Evolutionary conservation across 2,329 filamentous ascomycete genomes (phyloP), one percentile per base, ranked within the genome.

Genomic region (Parafenestella ontariensis): DNA sequence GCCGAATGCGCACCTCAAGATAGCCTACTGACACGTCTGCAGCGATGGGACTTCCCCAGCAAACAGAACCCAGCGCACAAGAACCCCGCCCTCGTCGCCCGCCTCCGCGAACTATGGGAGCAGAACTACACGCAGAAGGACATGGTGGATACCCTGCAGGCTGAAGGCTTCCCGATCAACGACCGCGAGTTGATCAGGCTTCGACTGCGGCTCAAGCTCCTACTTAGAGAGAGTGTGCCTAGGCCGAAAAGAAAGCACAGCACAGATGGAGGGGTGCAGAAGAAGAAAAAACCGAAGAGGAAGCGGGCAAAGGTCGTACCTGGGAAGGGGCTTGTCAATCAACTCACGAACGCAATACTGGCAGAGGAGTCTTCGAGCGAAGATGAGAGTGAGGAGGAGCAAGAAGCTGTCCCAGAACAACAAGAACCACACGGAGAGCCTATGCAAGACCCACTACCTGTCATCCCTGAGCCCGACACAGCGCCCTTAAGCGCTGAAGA

Each of bases 81-180:
- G 68, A 89, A 92, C 70, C 79, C 82, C 13, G 79, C 79, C 21
- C 83, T 94, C 7, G 85, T 90, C 36, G 83, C 82, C 17, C 85
- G 91, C 26, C 83, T 94, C 56, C 87, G 87, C 69, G 85, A 93
- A 76, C 81, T 95, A 65, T 95, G 91, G 91, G 87, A 91, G 71
- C 81, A 79, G 64, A 95, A 94, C 68, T 81, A 86, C 13, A 82
- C 80, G 17, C 89, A 92, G 73, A 83, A 84, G 55, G 88, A 92
- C 61, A 95, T 95, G 85, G 79, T 92, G 51, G 80, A 82, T 23
- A 84, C 85, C 24, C 79, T 95, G 53, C 86, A 85, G 61, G 83
- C 86, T 18, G 89, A 93, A 70, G 91, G 91, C 13, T 92, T 87
- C 66, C 80, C 87, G 21, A 87, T 94, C 68, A 90, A 87, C 61